Evolutionary conservation across 345 rosid species (phyloP).

Genomic region (Physaria fendleri): DNA sequence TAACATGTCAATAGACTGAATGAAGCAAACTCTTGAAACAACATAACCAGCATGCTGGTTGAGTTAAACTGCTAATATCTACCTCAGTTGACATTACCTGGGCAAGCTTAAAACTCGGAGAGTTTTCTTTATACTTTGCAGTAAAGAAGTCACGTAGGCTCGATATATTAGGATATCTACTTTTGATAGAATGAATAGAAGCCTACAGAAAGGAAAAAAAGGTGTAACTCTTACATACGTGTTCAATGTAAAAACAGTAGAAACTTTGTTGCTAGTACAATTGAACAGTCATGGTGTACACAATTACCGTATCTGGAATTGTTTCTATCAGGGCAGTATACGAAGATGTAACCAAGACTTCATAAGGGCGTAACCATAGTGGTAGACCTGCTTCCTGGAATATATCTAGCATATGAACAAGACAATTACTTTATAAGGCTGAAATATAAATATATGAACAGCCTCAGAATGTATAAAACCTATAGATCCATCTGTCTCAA

Average conservation of each 20-base stretch:
- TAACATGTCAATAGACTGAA: too few relatives aligned
- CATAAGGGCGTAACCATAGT: constrained; percentile 95
- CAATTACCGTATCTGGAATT: constrained; percentile 88
- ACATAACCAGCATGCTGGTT: constrained; percentile 6
- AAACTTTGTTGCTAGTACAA: too few relatives aligned
- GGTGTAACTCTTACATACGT: background rate
- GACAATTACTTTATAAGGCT: background rate
- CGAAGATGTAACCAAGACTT: constrained; percentile 92
- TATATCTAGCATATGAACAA: constrained; percentile 54
- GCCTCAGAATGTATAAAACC: background rate
- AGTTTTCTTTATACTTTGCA: constrained; percentile 77
- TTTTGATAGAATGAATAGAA: constrained; percentile 93
- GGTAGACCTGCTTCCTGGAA: constrained; percentile 99
- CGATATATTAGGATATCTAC: constrained; percentile 74
- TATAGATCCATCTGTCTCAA: too few relatives aligned
- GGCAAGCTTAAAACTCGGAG: constrained; percentile 88
- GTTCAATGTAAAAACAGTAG: background rate
- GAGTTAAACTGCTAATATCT: background rate
- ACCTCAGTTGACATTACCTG: constrained; percentile 52
- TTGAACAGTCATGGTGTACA: too few relatives aligned
- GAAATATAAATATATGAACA: too few relatives aligned
- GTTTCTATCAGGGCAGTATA: constrained; percentile 98
- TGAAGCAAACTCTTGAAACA: constrained; percentile 2
- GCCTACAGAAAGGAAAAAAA: constrained; percentile 46
- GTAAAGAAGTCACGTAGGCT: constrained; percentile 87